Conservation (phyloP, 371 early-diverging fungal species). For the Haplosporangium sp. region DNA sequence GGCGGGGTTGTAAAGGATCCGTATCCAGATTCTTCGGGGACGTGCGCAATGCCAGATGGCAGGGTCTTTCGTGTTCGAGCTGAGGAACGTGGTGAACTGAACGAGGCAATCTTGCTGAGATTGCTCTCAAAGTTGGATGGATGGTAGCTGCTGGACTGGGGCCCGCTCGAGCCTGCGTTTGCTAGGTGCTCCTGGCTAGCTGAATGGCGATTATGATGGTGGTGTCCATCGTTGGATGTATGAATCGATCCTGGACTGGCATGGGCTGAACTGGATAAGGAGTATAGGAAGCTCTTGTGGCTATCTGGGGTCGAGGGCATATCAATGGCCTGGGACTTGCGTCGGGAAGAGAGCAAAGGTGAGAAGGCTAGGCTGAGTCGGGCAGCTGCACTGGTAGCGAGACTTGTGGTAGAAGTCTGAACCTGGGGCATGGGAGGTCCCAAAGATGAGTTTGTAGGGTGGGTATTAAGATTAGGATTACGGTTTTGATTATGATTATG, state of each 20-base stretch:
- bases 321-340: conserved; percentile 37
- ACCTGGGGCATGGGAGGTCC: conserved; percentile 14
- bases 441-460: conserved; percentile 2
- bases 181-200: conserved; percentile 15
- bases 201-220: not conserved
- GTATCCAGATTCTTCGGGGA: conserved; percentile 28
- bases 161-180: not conserved
- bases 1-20: conserved; percentile 33
- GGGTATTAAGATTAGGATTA: not conserved
- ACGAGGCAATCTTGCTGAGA: conserved; percentile 41
- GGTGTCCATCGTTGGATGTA: not conserved
- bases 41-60: conserved; percentile 25
- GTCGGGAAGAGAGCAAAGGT: conserved; percentile 38
- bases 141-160: conserved; percentile 4
- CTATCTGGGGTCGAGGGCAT: conserved; percentile 47
- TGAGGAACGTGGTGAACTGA: conserved; percentile 42
- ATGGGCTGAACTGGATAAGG: conserved; percentile 14
- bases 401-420: conserved; percentile 29
- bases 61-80: conserved; percentile 32
- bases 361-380: conserved; percentile 49
- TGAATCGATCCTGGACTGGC: conserved; percentile 28
- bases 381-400: conserved; percentile 39
- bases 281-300: conserved; percentile 22
- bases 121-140: conserved; percentile 23
- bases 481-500: not conserved